phyloP scores from a whole-genome alignment of 1,139 yeast species.

The Pichia kudriavzevii region DNA sequence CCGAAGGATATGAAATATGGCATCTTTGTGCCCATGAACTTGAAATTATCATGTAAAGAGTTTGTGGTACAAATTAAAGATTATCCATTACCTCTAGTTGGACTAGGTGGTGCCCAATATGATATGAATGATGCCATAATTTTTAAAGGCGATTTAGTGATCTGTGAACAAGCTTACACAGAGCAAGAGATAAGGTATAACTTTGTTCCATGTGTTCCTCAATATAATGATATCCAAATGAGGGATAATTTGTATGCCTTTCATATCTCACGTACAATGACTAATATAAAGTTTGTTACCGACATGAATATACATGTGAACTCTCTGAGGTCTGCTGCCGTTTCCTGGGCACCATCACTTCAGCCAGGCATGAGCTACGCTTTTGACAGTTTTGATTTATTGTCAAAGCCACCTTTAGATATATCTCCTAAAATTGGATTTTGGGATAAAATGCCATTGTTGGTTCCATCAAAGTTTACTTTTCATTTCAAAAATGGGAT shows the following conservation, averaged over 20 bases:
- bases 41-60: constrained; percentile 36
- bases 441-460: constrained; percentile 49
- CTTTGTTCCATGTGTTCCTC: constrained; percentile 34
- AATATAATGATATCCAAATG: constrained; percentile 17
- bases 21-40: constrained; percentile 57
- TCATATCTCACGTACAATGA: constrained; percentile 41
- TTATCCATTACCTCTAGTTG: constrained; percentile 44
- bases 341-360: constrained; percentile 51
- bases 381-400: constrained; percentile 47
- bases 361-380: constrained; percentile 50
- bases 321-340: constrained; percentile 36
- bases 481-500: constrained; percentile 34
- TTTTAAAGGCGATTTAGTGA: constrained; percentile 40
- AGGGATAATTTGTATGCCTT: constrained; percentile 33
- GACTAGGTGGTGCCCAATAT: constrained; percentile 23
- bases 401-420: constrained; percentile 55
- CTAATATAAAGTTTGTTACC: constrained; percentile 42
- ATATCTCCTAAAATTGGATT: constrained; percentile 47
- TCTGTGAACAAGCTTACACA: constrained; percentile 39
- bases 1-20: constrained; percentile 68
- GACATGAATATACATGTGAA: constrained; percentile 37
- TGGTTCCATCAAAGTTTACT: constrained; percentile 42
- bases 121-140: constrained; percentile 18
- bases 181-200: constrained; percentile 37
- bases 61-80: constrained; percentile 37